Base-by-base conservation (phyloP, 306 rosid genomes). In the Quercus agrifolia region DNA sequence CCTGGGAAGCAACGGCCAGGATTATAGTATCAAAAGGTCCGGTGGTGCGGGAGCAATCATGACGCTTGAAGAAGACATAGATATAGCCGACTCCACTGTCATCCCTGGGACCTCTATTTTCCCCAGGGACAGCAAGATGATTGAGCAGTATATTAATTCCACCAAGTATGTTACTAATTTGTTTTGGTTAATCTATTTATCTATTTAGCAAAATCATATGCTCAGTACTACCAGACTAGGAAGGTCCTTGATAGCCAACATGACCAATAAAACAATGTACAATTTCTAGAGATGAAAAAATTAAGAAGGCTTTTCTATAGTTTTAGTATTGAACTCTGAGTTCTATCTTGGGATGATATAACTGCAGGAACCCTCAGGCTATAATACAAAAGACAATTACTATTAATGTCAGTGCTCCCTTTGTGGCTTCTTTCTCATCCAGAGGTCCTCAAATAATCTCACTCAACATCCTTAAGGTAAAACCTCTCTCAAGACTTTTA, bases 361-460 rank as follows among this genome's bases (percentile, higher is more conserved):
- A 30, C 71, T 82, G 30, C 76, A 92, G 96, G 87, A 80, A 89
- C 17, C 85, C 97, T 69, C 74, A 11, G 77, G 97, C 96, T 5
- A 87, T 85, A 35, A 86, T 92, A 62, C 52, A 78, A 64, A 89
- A 82, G 85, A 87, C 96, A 73, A 78, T 55, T 21, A 78, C 71
- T 30, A 20, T 3, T 57, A 38, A 44, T 46, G 13, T 73, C 5
- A 79, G 79, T 15, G 96, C 97, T 74, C 98, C 96, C 62, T 79
- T 35, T 55, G 56, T 94, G 51, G 98, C 94, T 80, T 80, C 89
- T 33, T 92, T 94, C 85, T 92, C 98, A 23, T 80, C 97, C 4
- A 90, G 86, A 86, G 98, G 98, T 20, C 98, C 98, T 71, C 94
- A 88, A 71, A 23, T 23, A 3, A 1, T 0, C 19, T 92, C 71